Conservation (phyloP, 371 early-diverging fungal genomes). For the Funneliformis caledonium region DNA sequence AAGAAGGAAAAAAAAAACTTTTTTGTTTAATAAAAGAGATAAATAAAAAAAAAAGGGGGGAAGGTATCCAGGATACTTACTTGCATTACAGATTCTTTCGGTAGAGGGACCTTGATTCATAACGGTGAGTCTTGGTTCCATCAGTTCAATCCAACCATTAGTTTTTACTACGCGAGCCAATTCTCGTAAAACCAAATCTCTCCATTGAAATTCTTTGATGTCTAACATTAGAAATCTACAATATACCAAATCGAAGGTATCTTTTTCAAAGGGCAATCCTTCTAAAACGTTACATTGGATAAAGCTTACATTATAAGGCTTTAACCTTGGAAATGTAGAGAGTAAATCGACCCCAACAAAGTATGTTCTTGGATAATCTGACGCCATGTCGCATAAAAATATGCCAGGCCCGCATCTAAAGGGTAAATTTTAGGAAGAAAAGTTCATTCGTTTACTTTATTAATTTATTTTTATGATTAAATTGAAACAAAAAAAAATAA, state of each 20-base stretch:
- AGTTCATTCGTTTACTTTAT: no score
- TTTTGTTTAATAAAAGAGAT: neutral
- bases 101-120: neutral
- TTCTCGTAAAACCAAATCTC: neutral
- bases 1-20: neutral
- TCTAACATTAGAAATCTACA: neutral
- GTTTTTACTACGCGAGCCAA: neutral
- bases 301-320: slow-evolving; percentile 60
- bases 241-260: slow-evolving; percentile 57
- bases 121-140: neutral
- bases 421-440: no score
- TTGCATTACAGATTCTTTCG: neutral
- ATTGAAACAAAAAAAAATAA: no score
- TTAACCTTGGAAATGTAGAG: slow-evolving; percentile 54
- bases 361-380: slow-evolving; percentile 51
- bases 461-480: no score
- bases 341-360: slow-evolving; percentile 53
- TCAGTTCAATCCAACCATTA: slow-evolving; percentile 22
- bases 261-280: slow-evolving; percentile 57
- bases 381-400: slow-evolving; percentile 51
- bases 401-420: neutral
- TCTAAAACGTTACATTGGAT: slow-evolving; percentile 53
- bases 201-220: neutral
- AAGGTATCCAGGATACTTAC: neutral
- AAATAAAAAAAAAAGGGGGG: neutral